Conservation (phyloP, 2,329 filamentous ascomycete species). For the Calycina herbarum region DNA sequence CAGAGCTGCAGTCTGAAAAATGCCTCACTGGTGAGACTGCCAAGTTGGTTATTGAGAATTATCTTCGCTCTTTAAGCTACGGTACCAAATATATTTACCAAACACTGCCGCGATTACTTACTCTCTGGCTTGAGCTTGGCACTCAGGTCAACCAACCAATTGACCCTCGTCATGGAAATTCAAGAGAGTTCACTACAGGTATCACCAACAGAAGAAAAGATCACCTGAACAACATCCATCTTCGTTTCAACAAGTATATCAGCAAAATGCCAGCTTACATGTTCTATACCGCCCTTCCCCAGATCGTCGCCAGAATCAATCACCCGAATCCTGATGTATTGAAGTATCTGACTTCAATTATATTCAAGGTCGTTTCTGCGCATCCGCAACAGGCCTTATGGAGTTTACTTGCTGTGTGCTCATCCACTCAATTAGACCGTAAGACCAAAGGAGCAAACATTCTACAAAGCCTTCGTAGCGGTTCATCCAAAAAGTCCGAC, state of each 20-base stretch:
- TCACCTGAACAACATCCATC: slow-evolving; percentile 68
- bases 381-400: slow-evolving; percentile 91
- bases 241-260: slow-evolving; percentile 78
- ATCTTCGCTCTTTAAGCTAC: slow-evolving; percentile 79
- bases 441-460: slow-evolving; percentile 53
- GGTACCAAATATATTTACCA: slow-evolving; percentile 97
- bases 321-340: slow-evolving; percentile 80
- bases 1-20: slow-evolving; percentile 73
- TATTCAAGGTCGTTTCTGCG: slow-evolving; percentile 80
- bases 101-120: slow-evolving; percentile 86
- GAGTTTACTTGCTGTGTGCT: slow-evolving; percentile 85
- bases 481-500: slow-evolving; percentile 52
- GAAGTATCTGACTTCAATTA: slow-evolving; percentile 73
- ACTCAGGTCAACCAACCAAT: slow-evolving; percentile 66
- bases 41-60: slow-evolving; percentile 91
- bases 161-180: slow-evolving; percentile 44
- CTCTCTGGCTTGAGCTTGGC: slow-evolving; percentile 91
- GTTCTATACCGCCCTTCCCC: slow-evolving; percentile 81
- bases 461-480: slow-evolving; percentile 48
- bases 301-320: slow-evolving; percentile 93
- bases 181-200: slow-evolving; percentile 53
- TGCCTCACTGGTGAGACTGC: slow-evolving; percentile 80
- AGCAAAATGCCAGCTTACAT: slow-evolving; percentile 70
- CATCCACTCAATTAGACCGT: slow-evolving; percentile 73
- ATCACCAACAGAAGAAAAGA: slow-evolving; percentile 58